Conservation (phyloP, 345 rosid genomes). For the Eucalyptus victrix region DNA sequence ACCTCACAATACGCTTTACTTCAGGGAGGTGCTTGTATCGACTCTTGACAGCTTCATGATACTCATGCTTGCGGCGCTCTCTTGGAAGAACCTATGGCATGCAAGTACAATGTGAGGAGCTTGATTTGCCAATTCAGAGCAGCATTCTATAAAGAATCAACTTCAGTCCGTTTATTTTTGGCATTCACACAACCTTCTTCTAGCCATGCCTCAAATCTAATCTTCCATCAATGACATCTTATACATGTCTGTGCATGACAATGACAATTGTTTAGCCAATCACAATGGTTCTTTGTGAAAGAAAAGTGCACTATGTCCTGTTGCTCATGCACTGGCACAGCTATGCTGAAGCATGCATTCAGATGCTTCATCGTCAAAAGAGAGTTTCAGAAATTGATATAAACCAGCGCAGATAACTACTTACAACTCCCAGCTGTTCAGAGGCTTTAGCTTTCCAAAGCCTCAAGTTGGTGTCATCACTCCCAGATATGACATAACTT, state of each 20-base stretch:
- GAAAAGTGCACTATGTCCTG: background rate
- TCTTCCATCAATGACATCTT: background rate
- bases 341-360: background rate
- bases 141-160: background rate
- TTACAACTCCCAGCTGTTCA: slow-evolving; percentile 95
- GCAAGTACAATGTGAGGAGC: background rate
- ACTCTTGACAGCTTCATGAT: slow-evolving; percentile 71
- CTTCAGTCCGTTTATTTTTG: background rate
- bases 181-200: background rate
- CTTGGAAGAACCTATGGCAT: slow-evolving; percentile 70
- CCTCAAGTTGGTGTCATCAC: slow-evolving; percentile 93
- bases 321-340: background rate
- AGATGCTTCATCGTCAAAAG: background rate
- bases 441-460: slow-evolving; percentile 99
- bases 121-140: background rate
- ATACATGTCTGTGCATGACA: background rate
- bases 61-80: slow-evolving; percentile 74
- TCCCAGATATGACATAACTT: slow-evolving; percentile 85
- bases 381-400: background rate
- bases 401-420: background rate
- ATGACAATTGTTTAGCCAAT: background rate
- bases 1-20: slow-evolving; percentile 87
- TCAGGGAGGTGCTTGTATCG: slow-evolving; percentile 89
- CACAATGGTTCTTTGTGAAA: background rate
- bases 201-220: background rate